Percentiles rank a stretch among this genome's conserved stretches.
Evolutionary conservation across 1,284 basidiomycete species (phyloP).

Genomic region (Ustilago trichophora): DNA sequence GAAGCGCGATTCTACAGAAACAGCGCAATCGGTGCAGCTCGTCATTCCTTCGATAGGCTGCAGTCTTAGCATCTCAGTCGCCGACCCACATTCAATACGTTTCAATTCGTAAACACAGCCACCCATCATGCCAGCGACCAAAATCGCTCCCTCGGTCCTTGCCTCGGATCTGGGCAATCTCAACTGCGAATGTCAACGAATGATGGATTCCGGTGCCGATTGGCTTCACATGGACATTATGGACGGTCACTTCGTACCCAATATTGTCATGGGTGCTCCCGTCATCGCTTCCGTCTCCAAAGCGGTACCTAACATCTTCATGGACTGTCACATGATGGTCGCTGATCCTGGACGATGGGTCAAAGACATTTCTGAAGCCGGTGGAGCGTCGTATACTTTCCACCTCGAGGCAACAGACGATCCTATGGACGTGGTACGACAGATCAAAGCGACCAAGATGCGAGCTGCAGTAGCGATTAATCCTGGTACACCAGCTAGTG

Average conservation of each 20-base stretch:
- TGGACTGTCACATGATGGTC: conserved; percentile 99
- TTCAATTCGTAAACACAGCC: no score
- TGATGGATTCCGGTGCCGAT: conserved; percentile 65
- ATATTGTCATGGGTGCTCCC: conserved; percentile 80
- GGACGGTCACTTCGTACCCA: conserved; percentile 92
- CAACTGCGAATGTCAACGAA: conserved; percentile 62
- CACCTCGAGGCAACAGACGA: conserved; percentile 82
- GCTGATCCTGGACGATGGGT: conserved; percentile 95
- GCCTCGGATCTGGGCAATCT: conserved; percentile 66
- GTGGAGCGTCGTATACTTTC: conserved; percentile 94
- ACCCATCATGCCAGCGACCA: conserved; percentile 56
- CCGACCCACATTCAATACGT: not conserved
- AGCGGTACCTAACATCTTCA: conserved; percentile 91
- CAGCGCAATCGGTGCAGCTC: no score
- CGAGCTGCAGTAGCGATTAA: conserved; percentile 65
- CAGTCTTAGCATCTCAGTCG: no score
- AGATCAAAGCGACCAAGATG: conserved; percentile 64
- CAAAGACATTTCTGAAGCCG: conserved; percentile 91
- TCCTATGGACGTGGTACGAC: conserved; percentile 62
- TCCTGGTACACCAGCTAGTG: conserved; percentile 62
- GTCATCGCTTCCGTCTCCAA: conserved; percentile 87
- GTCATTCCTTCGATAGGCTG: no score
- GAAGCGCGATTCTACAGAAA: no score
- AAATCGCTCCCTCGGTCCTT: conserved; percentile 64
- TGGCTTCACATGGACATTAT: conserved; percentile 65